phyloP scores from a whole-genome alignment of 495 filamentous ascomycete genomes.

The Amphirosellinia nigrospora region DNA sequence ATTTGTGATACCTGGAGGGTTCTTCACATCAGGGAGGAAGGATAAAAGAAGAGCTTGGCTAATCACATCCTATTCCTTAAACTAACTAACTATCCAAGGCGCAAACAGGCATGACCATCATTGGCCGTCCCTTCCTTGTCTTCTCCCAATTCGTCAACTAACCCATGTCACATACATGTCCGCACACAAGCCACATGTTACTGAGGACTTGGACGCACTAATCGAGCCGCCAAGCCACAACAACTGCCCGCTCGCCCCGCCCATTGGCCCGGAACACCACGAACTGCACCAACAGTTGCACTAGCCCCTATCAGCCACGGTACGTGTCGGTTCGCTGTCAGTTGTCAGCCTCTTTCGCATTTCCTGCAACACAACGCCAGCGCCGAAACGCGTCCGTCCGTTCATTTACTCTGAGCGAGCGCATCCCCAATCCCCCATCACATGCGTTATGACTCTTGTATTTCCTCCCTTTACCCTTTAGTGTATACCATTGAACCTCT shows the following conservation, averaged over 20 bases:
- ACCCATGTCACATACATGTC: constrained; percentile 17
- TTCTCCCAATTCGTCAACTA: constrained; percentile 20
- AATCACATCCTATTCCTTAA: background rate
- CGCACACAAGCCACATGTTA: constrained; percentile 14
- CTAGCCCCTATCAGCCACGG: constrained; percentile 13
- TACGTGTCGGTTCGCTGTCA: constrained; percentile 17
- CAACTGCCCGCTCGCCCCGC: background rate
- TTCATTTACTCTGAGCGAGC: constrained; percentile 18
- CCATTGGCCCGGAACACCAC: background rate
- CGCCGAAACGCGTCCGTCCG: constrained; percentile 24
- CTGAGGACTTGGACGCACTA: background rate
- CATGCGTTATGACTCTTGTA: constrained; percentile 11
- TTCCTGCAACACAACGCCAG: constrained; percentile 17
- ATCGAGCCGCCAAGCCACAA: constrained; percentile 11
- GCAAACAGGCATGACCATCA: constrained; percentile 5
- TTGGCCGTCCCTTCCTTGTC: constrained; percentile 23
- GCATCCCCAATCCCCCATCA: constrained; percentile 11
- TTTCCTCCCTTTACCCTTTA: background rate
- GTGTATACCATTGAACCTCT: constrained; percentile 12
- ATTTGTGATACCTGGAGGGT: background rate
- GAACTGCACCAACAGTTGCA: background rate
- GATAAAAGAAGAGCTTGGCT: background rate
- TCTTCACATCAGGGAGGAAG: background rate
- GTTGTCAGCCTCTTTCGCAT: constrained; percentile 10
- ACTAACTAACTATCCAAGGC: background rate